Conservation (phyloP, 2,329 filamentous ascomycete genomes). For the Cercospora sojina region DNA sequence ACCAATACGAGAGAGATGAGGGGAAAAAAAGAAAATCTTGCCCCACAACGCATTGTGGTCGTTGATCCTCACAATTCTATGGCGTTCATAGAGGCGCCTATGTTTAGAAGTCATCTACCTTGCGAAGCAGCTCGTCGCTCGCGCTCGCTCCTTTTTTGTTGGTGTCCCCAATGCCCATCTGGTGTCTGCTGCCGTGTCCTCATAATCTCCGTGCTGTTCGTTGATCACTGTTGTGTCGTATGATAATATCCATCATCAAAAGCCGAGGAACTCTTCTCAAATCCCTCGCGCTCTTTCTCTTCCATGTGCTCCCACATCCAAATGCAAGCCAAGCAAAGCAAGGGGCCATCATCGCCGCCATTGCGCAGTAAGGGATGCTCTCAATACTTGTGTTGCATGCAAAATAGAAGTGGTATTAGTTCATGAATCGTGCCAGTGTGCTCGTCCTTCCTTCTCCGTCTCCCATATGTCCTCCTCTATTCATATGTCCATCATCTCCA, state of each 20-base stretch:
- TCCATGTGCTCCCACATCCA: not conserved
- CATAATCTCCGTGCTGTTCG: not conserved
- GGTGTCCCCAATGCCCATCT: not conserved
- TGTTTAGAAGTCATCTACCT: not conserved
- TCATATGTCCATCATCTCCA: constrained; percentile 62
- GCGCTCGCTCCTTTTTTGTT: not conserved
- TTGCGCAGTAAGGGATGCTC: constrained; percentile 14
- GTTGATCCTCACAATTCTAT: constrained; percentile 35
- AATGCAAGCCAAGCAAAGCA: constrained; percentile 1
- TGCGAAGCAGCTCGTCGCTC: not conserved
- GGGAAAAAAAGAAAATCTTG: not conserved
- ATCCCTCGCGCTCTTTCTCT: not conserved
- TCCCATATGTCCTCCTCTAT: not conserved
- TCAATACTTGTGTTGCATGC: not conserved
- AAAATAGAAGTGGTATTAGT: not conserved
- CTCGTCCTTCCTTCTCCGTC: not conserved
- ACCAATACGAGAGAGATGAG: not conserved
- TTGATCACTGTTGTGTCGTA: not conserved
- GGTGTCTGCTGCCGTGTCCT: not conserved
- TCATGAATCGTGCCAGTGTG: not conserved
- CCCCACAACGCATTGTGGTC: not conserved
- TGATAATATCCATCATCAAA: not conserved
- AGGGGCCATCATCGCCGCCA: not conserved
- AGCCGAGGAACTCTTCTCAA: not conserved
- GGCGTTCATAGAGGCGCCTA: constrained; percentile 2